These are phyloP conservation scores for Fusarium falciforme DNA, from an alignment of 2,329 filamentous ascomycete species.

Conservation along the genomic window DNA sequence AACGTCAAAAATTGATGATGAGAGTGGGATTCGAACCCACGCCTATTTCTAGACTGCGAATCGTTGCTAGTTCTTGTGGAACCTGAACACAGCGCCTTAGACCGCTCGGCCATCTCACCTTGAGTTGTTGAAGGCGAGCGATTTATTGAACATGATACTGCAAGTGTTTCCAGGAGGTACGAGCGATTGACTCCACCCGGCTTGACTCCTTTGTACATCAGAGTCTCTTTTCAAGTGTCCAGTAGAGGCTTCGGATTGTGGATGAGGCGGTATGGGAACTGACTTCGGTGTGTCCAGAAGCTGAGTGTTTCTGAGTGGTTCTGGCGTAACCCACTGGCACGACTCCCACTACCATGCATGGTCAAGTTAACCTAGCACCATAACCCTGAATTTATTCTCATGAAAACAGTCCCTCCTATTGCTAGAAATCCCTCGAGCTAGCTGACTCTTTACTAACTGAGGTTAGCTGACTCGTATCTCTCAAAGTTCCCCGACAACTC, in stretches of 20 bases:
- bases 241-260: background rate
- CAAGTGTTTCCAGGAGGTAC: fast-evolving
- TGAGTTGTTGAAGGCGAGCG: background rate
- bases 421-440: background rate
- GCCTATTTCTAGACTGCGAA: conserved; percentile 14
- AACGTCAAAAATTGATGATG: background rate
- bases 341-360: background rate
- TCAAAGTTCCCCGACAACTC: background rate
- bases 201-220: background rate
- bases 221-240: background rate
- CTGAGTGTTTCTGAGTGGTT: background rate
- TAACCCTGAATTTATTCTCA: background rate
- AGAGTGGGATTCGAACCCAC: conserved; percentile 14
- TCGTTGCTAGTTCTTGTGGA: conserved; percentile 6
- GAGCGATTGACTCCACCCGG: background rate
- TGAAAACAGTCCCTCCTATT: fast-evolving
- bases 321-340: background rate
- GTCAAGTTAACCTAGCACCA: background rate
- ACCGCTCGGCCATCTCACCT: conserved; percentile 14
- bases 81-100: conserved; percentile 18
- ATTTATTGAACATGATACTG: background rate
- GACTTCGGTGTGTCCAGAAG: background rate
- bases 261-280: background rate
- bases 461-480: background rate
- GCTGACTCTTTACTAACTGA: background rate